These are phyloP conservation scores for Luffa aegyptiaca DNA, from an alignment of 306 rosid genomes.

Conservation along the genomic window DNA sequence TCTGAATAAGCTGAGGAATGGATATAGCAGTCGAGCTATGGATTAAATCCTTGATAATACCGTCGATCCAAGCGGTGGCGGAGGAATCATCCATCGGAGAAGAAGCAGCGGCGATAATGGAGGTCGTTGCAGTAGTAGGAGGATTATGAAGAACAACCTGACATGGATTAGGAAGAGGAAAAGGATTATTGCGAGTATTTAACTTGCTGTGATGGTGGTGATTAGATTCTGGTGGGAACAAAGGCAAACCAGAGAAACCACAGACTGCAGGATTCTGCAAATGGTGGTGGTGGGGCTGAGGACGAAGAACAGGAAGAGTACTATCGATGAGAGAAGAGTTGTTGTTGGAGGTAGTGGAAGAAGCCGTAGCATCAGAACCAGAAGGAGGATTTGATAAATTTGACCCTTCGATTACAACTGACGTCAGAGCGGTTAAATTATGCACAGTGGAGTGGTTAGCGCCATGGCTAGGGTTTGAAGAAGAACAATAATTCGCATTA, in stretches of 20 bases:
- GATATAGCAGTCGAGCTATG: conserved; percentile 68
- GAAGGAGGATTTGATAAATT: conserved; percentile 16
- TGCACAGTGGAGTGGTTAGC: conserved; percentile 83
- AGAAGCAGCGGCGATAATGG: neutral
- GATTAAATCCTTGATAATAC: conserved; percentile 73
- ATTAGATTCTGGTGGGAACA: conserved; percentile 60
- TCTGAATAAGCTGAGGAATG: conserved; percentile 80
- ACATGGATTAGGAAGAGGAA: neutral
- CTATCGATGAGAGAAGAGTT: conserved; percentile 14
- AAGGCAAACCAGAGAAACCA: conserved; percentile 86
- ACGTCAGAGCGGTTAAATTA: conserved; percentile 36
- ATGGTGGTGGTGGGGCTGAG: conserved; percentile 10
- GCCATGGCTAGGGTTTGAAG: conserved; percentile 8
- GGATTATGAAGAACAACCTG: conserved; percentile 5
- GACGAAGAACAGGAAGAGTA: conserved; percentile 18
- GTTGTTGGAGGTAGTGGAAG: neutral
- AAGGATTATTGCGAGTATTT: neutral
- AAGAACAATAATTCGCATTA: neutral
- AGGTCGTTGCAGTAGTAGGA: neutral
- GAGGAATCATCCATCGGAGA: conserved; percentile 36
- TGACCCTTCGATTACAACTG: conserved; percentile 24
- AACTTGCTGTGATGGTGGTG: neutral
- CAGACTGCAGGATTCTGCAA: conserved; percentile 50
- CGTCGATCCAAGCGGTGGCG: conserved; percentile 80
- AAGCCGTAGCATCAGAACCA: neutral